These are phyloP conservation scores for Orbilia oligospora DNA, from an alignment of 2,329 filamentous ascomycete genomes.

Conservation along the genomic window DNA sequence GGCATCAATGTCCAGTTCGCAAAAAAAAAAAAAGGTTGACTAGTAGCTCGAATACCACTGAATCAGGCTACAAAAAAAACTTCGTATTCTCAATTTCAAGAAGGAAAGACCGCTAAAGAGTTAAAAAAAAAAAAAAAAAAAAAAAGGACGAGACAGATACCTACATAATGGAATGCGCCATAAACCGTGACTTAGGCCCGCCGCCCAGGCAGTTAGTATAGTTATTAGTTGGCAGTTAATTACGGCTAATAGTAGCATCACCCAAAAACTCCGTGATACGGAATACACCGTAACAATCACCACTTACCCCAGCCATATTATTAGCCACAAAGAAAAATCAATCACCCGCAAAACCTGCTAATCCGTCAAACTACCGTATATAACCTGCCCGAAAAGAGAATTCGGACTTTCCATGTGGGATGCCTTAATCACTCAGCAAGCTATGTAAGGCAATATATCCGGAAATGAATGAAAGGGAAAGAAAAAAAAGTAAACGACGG, in stretches of 20 bases:
- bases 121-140: not conserved
- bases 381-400: not conserved
- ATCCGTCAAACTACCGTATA: no score
- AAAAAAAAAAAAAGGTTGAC: constrained; percentile 2
- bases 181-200: constrained; percentile 28
- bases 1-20: constrained; percentile 13
- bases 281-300: constrained; percentile 4
- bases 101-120: not conserved
- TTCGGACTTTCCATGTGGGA: constrained; percentile 58
- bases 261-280: constrained; percentile 6
- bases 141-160: not conserved
- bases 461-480: constrained; percentile 2
- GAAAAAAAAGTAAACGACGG: not conserved
- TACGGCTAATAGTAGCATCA: constrained; percentile 20
- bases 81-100: constrained; percentile 1
- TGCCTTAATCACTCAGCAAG: not conserved
- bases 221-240: constrained; percentile 19
- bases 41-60: not conserved
- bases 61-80: not conserved
- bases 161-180: not conserved
- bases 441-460: constrained; percentile 6
- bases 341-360: not conserved
- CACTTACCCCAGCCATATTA: constrained; percentile 18
- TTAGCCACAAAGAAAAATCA: constrained; percentile 17
- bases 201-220: constrained; percentile 18